Base-by-base conservation (phyloP, 2,329 filamentous ascomycete genomes). In the Nigrospora oryzae region DNA sequence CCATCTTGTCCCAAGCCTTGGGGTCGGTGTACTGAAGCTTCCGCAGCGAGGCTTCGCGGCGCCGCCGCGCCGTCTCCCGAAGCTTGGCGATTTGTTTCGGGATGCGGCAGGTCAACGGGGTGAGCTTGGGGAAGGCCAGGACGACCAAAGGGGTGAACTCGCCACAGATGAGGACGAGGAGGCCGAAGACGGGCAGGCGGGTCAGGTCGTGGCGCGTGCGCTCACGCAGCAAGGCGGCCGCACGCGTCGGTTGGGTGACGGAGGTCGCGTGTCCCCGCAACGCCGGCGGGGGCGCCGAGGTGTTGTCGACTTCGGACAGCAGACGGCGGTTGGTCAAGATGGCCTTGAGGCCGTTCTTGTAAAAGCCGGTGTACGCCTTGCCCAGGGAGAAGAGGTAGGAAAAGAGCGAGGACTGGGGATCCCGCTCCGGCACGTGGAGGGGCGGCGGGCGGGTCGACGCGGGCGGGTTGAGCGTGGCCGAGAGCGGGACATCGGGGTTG, bases 91-190 rank as follows among this genome's bases (percentile, higher is more conserved):
- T 68, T 66, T 96, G 91, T 35, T 68, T 69, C 0, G 91, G 91
- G 47, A 96, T 85, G 11, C 89, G 79, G 63, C 91, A 96, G 0
- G 88, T 84, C 54, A 80, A 79, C 0, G 91, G 91, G 23, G 95
- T 85, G 17, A 89, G 69, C 34, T 69, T 69, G 16, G 82, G 81
- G 23, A 95, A 68, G 31, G 81, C 76, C 7, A 89, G 68, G 1
- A 95, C 84, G 6, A 94, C 65, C 6, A 97, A 59, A 0, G 90
- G 89, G 2, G 90, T 87, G 66, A 95, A 84, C 65, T 97, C 91
- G 23, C 89, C 91, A 60, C 86, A 87, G 14, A 95, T 50, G 1
- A 91, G 56, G 7, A 95, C 72, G 41, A 96, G 68, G 3, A 95
- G 49, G 0, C 71, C 82, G 60, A 98, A 96, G 1, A 86, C 63